These are phyloP conservation scores for Lachnellula suecica DNA, from an alignment of 2,329 filamentous ascomycete species.

Conservation along the genomic window DNA sequence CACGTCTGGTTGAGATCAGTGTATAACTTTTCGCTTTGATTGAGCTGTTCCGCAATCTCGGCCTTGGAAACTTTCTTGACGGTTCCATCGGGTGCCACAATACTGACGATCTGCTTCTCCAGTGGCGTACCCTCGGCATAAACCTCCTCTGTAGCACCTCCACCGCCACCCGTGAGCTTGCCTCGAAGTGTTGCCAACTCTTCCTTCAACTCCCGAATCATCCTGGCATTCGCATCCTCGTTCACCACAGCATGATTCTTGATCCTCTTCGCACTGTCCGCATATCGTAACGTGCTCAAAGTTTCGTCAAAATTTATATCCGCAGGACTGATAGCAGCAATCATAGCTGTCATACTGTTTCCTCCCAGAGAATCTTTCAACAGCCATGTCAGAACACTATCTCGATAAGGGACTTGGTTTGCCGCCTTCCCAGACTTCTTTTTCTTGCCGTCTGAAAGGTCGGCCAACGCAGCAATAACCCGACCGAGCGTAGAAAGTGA, in stretches of 20 bases:
- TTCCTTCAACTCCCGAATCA: conserved; percentile 98
- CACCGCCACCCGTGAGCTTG: conserved; percentile 68
- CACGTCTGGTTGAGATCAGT: conserved; percentile 97
- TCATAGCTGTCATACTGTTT: conserved; percentile 99
- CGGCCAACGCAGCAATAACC: conserved; percentile 94
- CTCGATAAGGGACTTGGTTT: conserved; percentile 88
- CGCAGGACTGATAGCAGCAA: conserved; percentile 95
- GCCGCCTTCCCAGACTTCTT: conserved; percentile 68
- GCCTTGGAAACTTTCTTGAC: conserved; percentile 97
- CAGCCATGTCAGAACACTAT: conserved; percentile 94
- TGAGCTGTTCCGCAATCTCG: conserved; percentile 94
- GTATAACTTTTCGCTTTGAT: conserved; percentile 94
- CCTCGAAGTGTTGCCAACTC: conserved; percentile 82
- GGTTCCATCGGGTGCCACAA: conserved; percentile 79
- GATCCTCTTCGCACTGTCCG: conserved; percentile 96
- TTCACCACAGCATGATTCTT: conserved; percentile 99
- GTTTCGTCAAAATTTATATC: conserved; percentile 99
- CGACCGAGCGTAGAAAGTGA: conserved; percentile 94
- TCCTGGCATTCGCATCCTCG: conserved; percentile 96
- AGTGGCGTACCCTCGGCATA: conserved; percentile 91
- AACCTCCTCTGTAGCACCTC: conserved; percentile 69
- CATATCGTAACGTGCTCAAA: conserved; percentile 90
- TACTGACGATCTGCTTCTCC: conserved; percentile 95
- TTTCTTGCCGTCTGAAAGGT: conserved; percentile 83
- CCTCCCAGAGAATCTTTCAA: conserved; percentile 95